Base-by-base conservation (phyloP, 23 red algal species). In the Cyanidium caldarium region DNA sequence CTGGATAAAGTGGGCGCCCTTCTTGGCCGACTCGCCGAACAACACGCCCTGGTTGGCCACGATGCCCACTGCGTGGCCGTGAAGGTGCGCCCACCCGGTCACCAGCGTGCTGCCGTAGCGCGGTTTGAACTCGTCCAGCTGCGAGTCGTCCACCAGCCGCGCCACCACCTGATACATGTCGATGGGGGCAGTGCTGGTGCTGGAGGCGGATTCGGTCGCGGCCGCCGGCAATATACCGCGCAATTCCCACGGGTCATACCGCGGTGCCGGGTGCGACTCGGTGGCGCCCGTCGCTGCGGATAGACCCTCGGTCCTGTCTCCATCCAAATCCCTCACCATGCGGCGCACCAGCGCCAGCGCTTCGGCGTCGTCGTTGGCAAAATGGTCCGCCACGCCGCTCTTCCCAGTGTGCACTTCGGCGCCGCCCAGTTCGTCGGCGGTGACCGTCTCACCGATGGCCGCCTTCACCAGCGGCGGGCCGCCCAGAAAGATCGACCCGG, bases 1-100 rank as follows among this genome's bases (percentile, higher is more conserved):
- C 44, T 78, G 57, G 65, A 85, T 72, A 37, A 85, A 85, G 69
- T 78, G 80, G 33, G 80, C 61, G 23, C 41, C 80, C 57, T 85
- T 85, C 57, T 72, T 28, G 10, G 73, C 72, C 39, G 72, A 33
- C 33, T 85, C 73, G 28, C 65, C 3, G 35, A 77, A 66, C 15
- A 85, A 41, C 0, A 85, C 72, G 23, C 80, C 80, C 28, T 77
- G 46, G 66, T 85, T 85, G 42, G 57, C 80, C 1, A 85, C 2
- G 46, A 78, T 77, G 21, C 80, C 73, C 20, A 85, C 69, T 7
- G 16, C 19, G 2, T 72, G 69, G 35, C 77, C 77, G 45, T 72
- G 44, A 35, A 81, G 25, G 19, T 37, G 13, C 19, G 67, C 77
- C n/a, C 37, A 81, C 5, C 77, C 77, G 1, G 77, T 72, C 17